Conservation (phyloP, 2,329 filamentous ascomycete species). For the Arthrinium puccinioides region DNA sequence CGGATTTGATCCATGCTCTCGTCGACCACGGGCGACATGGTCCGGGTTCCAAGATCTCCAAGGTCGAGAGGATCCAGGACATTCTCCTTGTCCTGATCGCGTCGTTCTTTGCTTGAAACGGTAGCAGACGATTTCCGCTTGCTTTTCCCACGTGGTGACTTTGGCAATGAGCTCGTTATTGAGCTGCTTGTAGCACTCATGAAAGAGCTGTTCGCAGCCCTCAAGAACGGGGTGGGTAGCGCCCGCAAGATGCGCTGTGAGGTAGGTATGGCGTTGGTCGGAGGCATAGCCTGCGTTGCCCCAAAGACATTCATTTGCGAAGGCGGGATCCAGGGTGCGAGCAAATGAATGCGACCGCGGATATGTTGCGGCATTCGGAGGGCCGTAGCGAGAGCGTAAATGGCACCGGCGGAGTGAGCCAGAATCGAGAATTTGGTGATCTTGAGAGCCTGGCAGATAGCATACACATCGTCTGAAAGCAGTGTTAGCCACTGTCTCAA, state of each 20-base stretch:
- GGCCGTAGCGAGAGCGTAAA: conserved; percentile 92
- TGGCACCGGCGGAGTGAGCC: conserved; percentile 94
- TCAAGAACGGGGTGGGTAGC: conserved; percentile 82
- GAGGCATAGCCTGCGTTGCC: conserved; percentile 65
- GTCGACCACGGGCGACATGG: conserved; percentile 21
- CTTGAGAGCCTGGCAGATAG: conserved; percentile 85
- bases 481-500: conserved; percentile 17
- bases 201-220: conserved; percentile 91
- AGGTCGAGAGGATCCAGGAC: conserved; percentile 13
- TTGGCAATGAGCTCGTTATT: conserved; percentile 71
- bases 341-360: conserved; percentile 83
- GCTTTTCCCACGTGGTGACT: conserved; percentile 47
- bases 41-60: conserved; percentile 2
- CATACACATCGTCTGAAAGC: conserved; percentile 67
- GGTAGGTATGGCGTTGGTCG: conserved; percentile 80
- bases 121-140: conserved; percentile 49
- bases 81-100: conserved; percentile 47
- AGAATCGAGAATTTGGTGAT: conserved; percentile 95
- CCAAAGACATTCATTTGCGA: conserved; percentile 82
- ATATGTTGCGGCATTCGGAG: conserved; percentile 95
- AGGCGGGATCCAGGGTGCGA: conserved; percentile 95
- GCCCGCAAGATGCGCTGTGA: conserved; percentile 87
- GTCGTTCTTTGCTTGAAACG: too few relatives aligned
- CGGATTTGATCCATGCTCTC: conserved; percentile 45
- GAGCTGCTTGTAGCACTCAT: conserved; percentile 87